Base-by-base conservation (phyloP, 2,329 filamentous ascomycete genomes). In the Lecanicillium sp. region DNA sequence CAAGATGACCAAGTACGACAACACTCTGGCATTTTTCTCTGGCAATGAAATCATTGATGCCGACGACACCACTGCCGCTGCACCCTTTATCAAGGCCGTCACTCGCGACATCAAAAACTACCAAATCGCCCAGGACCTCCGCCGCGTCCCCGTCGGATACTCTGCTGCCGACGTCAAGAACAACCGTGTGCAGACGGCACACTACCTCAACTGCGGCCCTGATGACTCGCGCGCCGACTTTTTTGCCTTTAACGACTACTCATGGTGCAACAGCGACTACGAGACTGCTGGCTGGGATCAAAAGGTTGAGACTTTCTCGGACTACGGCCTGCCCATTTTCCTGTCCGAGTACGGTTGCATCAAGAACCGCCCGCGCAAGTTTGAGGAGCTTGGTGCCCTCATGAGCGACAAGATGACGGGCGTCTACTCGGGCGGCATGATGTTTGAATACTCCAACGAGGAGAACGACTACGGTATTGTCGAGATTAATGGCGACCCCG, bases 321-420 rank as follows among this genome's bases (percentile, higher is more conserved):
- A 84, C 59, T 95, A 94, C 60, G 86, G 86, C 51, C 70, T 95
- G 38, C 86, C 89, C 42, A 82, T 95, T 55, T 95, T 95, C 78
- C 74, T 98, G 38, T 95, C 89, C 36, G 92, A 96, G 63, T 96
- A 84, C 58, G 92, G 92, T 45, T 98, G 92, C 70, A 87, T 58
- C 64, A 83, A 75, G 57, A 88, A 85, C 70, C 76, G 69, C 43
- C 58, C 59, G 33, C 89, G 90, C 51, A 69, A 82, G 54, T 98
- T 95, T 55, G 70, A 78, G 43, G 90, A 95, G 67, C 65, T 95
- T 37, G 62, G 63, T 34, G 72, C 89, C 33, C 71, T 98, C 42
- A 96, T 95, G 81, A 76, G 69, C 63, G 64, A 62, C 15, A 60
- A 95, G 43, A 96, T 96, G 90, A 88, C 83, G 7, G 51, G 62